Evolutionary conservation across 306 rosid species (phyloP), one percentile per base, ranked within the genome.

Genomic region (Clitoria ternatea): DNA sequence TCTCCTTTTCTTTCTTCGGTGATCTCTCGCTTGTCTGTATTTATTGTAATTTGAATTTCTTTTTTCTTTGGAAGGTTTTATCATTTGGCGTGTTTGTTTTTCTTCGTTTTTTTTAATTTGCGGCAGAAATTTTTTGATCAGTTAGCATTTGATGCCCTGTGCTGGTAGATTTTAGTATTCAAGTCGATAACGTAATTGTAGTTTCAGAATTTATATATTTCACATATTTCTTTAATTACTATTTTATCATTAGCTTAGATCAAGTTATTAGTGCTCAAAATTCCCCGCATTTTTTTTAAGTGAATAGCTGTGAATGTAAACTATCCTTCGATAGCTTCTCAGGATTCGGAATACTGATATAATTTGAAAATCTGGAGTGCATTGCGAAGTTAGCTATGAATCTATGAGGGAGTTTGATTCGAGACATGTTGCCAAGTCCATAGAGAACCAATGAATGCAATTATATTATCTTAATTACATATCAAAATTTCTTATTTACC

Each of bases 151-250:
- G 67, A 53, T 39, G 32, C 33, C 30, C 49, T 48, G 37, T 14
- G 47, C 43, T 40, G 12, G 66, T 57, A 32, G 87, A 80, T 85
- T 86, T 73, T 61, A 33, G 50, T 24, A 23, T 63, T 70, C 35
- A 36, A 35, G 75, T 72, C 47, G 6, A 67, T 68, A 10, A 45
- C 36, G 64, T 65, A 35, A 27, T 61, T 49, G 8, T 20, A 26
- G 32, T 49, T 65, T 36, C 12, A 19, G 20, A 36, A 7, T 20
- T 47, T 11, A 37, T 27, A 36, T 67, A 44, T 18, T 43, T 57
- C 18, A 7, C 22, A 49, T 66, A 7, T 7, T n/a, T 23, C 20
- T 66, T 7, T 8, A 17, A 49, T 57, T 49, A 20, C 45, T 79
- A 10, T 55, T 56, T 52, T 13, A 36, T 69, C 24, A 27, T 39